phyloP scores from a whole-genome alignment of 148 eudicot species.

The Vaccinium macrocarpon region DNA sequence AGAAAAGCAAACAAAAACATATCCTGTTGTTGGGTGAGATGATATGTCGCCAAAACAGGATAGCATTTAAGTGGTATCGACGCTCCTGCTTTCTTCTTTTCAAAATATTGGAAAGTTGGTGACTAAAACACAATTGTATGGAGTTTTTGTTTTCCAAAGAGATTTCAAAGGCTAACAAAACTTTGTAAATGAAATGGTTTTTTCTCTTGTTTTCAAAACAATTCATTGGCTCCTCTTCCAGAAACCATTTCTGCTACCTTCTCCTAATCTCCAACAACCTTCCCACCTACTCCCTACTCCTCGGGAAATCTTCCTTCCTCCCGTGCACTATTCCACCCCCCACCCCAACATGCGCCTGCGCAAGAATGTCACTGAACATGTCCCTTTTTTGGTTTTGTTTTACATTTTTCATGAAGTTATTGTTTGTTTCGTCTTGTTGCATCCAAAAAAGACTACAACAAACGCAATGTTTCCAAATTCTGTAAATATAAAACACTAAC shows the following conservation, averaged over 20 bases:
- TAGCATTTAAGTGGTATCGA: background rate
- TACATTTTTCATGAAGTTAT: background rate
- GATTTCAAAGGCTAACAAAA: background rate
- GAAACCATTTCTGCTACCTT: slow-evolving; percentile 1
- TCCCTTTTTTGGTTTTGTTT: no score
- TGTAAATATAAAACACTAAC: background rate
- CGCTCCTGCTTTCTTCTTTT: background rate
- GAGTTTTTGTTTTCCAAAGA: background rate
- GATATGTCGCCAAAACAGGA: background rate
- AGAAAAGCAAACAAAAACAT: background rate
- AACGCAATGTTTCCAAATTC: no score
- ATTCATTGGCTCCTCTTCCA: background rate
- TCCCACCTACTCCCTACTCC: background rate
- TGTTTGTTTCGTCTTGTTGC: no score
- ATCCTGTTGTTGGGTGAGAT: background rate
- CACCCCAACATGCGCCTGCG: no score
- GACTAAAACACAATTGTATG: background rate
- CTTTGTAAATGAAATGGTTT: background rate
- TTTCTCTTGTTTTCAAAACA: background rate
- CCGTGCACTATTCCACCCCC: no score
- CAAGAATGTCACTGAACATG: background rate
- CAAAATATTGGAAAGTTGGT: background rate
- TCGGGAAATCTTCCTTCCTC: no score
- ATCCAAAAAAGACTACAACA: no score
- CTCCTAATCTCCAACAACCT: background rate